Base-by-base conservation (phyloP, 116 monocot genomes). In the Cymodocea nodosa region DNA sequence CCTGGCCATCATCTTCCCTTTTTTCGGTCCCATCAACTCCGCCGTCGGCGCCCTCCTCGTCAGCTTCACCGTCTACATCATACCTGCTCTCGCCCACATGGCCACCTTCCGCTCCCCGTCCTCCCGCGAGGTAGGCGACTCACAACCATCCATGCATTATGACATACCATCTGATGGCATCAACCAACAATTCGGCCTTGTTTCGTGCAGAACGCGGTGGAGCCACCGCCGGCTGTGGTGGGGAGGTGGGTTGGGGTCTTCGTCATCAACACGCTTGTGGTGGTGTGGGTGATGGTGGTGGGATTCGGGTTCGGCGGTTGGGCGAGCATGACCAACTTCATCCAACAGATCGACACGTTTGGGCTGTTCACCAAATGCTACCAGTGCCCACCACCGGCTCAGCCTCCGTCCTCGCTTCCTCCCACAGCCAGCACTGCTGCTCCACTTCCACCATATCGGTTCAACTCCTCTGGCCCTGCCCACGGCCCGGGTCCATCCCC, bases 311-410 rank as follows among this genome's bases (percentile, higher is more conserved):
- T 89, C 57, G 89, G 89, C 5, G 89, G 89, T 4, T 90, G 89
- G 89, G 89, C 89, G 0, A 90, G 89, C 70, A 79, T 90, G 75
- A 90, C 89, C 62, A 90, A 90, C 68, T 90, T 90, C 81, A 62
- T 85, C 30, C 85, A 66, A 51, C 89, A 90, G 58, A 90, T 90
- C 64, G 62, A 83, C 59, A 77, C 85, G 0, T 90, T 90, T 70
- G 85, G 89, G n/a, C 76, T 90, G 62, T 90, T 90, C 83, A 78
- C 85, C 53, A 90, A 90, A 68, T 90, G 89, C 69, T 90, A 85
- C 73, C 90, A 86, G 53, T 90, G 85, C 64, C 83, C 79, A 14
- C 71, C 77, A 34, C 77, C 85, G 6, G 22, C 60, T 50, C 17
- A 9, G 16, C 35, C 52, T n/a, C 24, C 8, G 2, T n/a, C 36